Conservation (phyloP, 345 rosid species). For the Syzygium aromaticum region DNA sequence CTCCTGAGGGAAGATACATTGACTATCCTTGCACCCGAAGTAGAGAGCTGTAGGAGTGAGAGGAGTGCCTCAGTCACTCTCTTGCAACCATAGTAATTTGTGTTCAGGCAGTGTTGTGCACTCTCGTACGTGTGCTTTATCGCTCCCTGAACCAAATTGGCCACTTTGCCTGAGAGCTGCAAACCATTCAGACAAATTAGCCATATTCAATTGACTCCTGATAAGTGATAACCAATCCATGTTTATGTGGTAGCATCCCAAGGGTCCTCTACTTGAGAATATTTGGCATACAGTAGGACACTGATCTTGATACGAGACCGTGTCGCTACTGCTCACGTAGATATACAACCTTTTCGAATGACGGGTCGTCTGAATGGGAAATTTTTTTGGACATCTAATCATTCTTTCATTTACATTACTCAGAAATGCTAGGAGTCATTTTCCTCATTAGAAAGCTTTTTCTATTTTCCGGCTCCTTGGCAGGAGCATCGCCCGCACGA, state of each 20-base stretch:
- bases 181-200: not conserved
- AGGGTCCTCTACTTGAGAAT: not conserved
- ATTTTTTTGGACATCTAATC: not conserved
- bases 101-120: constrained; percentile 38
- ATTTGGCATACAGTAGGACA: not conserved
- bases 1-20: constrained; percentile 40
- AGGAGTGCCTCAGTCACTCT: constrained; percentile 33
- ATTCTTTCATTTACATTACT: not conserved
- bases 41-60: constrained; percentile 34
- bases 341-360: not conserved
- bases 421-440: not conserved
- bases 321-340: not conserved
- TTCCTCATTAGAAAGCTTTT: not conserved
- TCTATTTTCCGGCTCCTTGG: not conserved
- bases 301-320: not conserved
- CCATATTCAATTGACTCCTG: not conserved
- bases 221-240: not conserved
- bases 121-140: constrained; percentile 25
- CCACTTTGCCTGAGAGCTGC: constrained; percentile 35
- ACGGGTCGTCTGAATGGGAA: not conserved
- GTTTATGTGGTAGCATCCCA: not conserved
- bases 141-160: constrained; percentile 16
- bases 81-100: constrained; percentile 35
- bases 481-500: not conserved
- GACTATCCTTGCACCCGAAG: constrained; percentile 40